Base-by-base conservation (phyloP, 1,139 yeast species). In the Meyerozyma elateridarum region DNA sequence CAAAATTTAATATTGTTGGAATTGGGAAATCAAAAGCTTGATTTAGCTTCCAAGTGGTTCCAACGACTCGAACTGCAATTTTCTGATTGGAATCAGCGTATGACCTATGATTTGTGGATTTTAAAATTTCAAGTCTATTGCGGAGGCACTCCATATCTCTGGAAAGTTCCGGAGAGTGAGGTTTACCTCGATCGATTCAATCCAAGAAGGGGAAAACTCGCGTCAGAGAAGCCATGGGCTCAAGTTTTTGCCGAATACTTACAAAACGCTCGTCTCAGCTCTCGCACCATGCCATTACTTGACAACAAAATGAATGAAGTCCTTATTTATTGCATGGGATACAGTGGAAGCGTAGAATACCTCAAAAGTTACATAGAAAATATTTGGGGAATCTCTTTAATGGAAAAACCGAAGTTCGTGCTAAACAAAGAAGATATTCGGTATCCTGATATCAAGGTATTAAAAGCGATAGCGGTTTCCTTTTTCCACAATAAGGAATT, bases 31-130 rank as follows among this genome's bases (percentile, higher is more conserved):
- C 45, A 42, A 21, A 67, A 66, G 40, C 40, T 57, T 20, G 73
- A 67, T 43, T 51, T 65, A 40, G 71, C 68, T 1, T 51, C 62
- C 4, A 55, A 54, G 35, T 66, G 73, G 73, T 59, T 64, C 38
- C 54, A 50, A 28, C 44, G 56, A 28, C 58, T 65, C 33, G 61
- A 60, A 29, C 35, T 38, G 12, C 54, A 56, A 31, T 51, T 35
- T 35, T 31, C 41, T n/a, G 39, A 48, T 6, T 39, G 41, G 26
- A 31, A 31, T 15, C 37, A 41, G 18, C 24, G 36, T 26, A 58
- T 61, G 61, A 54, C 69, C 1, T 44, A 47, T 9, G 39, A 42
- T 11, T 44, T 66, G 51, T 67, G 73, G 73, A 43, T 48, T 5
- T 49, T 61, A 30, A 56, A 52, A 37, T 53, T 66, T 34, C 52